Percentiles rank a stretch among this genome's conserved stretches.
Evolutionary conservation across 2,329 filamentous ascomycete species (phyloP).

Genomic region (Trichophyton schoenleinii): DNA sequence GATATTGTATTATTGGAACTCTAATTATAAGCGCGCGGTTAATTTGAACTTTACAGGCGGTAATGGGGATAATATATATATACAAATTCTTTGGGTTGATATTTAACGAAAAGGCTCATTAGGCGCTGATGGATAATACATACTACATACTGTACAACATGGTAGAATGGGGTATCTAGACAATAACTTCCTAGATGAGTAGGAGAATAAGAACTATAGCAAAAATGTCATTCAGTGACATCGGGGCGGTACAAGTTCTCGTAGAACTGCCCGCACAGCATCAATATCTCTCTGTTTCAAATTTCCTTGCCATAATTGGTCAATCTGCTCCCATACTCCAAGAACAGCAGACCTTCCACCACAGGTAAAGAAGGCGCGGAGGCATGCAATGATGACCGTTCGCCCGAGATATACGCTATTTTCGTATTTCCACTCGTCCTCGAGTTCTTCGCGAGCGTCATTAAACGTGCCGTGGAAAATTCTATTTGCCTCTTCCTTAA

Average conservation of each 20-base stretch:
- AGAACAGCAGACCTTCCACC: constrained; percentile 26
- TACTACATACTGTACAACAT: not conserved
- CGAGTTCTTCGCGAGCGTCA: constrained; percentile 4
- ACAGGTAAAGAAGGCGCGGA: constrained; percentile 30
- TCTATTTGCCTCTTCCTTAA: not conserved
- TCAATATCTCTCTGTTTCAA: constrained; percentile 26
- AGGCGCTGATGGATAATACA: not conserved
- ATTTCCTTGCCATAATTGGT: constrained; percentile 29
- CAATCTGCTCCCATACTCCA: constrained; percentile 28
- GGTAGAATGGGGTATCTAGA: not conserved
- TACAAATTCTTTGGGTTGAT: too few relatives aligned
- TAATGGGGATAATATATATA: too few relatives aligned
- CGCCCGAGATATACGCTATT: constrained; percentile 33
- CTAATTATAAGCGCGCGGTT: too few relatives aligned
- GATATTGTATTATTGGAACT: not conserved
- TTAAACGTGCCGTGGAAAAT: not conserved
- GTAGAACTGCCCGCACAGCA: constrained; percentile 27
- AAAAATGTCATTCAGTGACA: not conserved
- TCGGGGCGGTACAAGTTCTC: constrained; percentile 19
- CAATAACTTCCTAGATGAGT: not conserved
- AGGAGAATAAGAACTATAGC: not conserved
- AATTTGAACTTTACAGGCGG: too few relatives aligned
- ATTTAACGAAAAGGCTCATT: not conserved
- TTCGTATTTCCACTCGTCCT: constrained; percentile 23
- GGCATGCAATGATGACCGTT: constrained; percentile 27